Percentiles rank a stretch among this genome's conserved stretches.
Conservation (phyloP, 2,329 filamentous ascomycete species). For the Myotisia sp. region DNA sequence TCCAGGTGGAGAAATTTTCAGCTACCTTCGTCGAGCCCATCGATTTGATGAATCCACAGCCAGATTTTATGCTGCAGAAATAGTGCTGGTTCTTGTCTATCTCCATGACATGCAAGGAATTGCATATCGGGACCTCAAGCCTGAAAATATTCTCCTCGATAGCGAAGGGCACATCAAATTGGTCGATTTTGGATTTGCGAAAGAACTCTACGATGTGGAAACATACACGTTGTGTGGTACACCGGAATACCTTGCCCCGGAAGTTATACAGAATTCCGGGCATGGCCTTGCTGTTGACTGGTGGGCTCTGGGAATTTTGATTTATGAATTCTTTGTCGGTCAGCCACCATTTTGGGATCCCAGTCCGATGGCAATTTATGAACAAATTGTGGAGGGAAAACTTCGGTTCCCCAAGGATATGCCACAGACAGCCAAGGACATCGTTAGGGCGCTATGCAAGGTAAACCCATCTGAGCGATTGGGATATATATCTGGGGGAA, state of each 20-base stretch:
- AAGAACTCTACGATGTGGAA: slow-evolving; percentile 43
- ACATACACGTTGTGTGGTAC: slow-evolving; percentile 55
- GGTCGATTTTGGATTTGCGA: slow-evolving; percentile 55
- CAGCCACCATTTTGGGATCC: slow-evolving; percentile 57
- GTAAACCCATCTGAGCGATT: slow-evolving; percentile 49
- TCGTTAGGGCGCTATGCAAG: slow-evolving; percentile 48
- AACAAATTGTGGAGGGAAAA: slow-evolving; percentile 51
- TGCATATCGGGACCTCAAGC: slow-evolving; percentile 52
- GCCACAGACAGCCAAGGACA: slow-evolving; percentile 44
- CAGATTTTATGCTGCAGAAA: slow-evolving; percentile 53
- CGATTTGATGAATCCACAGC: slow-evolving; percentile 50
- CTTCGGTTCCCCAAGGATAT: slow-evolving; percentile 48
- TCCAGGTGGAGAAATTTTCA: slow-evolving; percentile 53
- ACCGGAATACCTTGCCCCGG: slow-evolving; percentile 52
- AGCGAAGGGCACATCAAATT: slow-evolving; percentile 51
- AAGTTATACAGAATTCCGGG: slow-evolving; percentile 52
- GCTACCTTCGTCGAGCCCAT: slow-evolving; percentile 46
- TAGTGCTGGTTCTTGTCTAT: slow-evolving; percentile 50
- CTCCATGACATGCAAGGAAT: slow-evolving; percentile 51
- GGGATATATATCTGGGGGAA: slow-evolving; percentile 48
- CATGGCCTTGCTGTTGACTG: slow-evolving; percentile 54
- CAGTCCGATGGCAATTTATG: slow-evolving; percentile 55
- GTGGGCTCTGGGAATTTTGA: slow-evolving; percentile 54
- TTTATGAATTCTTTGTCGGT: slow-evolving; percentile 54
- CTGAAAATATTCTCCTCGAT: slow-evolving; percentile 53